phyloP scores from a whole-genome alignment of 305 asterid genomes.

The Rubia balearica region DNA sequence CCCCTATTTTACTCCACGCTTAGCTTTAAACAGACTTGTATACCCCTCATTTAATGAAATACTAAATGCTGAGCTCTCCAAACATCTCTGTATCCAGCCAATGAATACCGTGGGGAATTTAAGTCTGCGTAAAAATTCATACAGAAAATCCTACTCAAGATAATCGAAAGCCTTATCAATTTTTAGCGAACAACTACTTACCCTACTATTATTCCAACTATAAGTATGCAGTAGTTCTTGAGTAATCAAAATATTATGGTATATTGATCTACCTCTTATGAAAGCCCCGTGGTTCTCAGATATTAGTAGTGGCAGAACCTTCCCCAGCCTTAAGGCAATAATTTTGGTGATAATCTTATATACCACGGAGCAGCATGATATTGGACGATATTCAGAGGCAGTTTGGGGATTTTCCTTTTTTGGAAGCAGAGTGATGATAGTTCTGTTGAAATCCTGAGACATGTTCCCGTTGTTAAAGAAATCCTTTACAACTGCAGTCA shows the following conservation, averaged over 20 bases:
- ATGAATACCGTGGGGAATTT: neutral
- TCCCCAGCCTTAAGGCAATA: neutral
- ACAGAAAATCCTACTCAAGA: neutral
- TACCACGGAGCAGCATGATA: neutral
- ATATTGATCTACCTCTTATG: too few relatives aligned
- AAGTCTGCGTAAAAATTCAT: too few relatives aligned
- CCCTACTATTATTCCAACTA: neutral
- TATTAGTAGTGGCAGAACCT: neutral
- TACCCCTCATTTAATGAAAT: constrained; percentile 9
- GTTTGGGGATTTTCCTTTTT: neutral
- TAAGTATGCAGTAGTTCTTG: neutral
- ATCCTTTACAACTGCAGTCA: neutral
- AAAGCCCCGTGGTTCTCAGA: neutral
- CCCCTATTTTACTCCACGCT: neutral
- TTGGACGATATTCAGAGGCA: neutral
- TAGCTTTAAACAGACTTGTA: constrained; percentile 28
- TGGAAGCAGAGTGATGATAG: neutral
- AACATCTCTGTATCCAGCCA: neutral
- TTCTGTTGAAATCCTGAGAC: neutral
- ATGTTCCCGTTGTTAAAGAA: neutral
- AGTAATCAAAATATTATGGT: neutral
- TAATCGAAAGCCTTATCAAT: constrained; percentile 17
- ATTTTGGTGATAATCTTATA: neutral
- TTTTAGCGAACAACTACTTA: neutral
- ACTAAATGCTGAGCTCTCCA: constrained; percentile 22